A percentile compares a stretch with the other conserved stretches of the same genome.
These are phyloP conservation scores for Iberis pinnata DNA, from an alignment of 345 rosid genomes.

Conservation along the genomic window DNA sequence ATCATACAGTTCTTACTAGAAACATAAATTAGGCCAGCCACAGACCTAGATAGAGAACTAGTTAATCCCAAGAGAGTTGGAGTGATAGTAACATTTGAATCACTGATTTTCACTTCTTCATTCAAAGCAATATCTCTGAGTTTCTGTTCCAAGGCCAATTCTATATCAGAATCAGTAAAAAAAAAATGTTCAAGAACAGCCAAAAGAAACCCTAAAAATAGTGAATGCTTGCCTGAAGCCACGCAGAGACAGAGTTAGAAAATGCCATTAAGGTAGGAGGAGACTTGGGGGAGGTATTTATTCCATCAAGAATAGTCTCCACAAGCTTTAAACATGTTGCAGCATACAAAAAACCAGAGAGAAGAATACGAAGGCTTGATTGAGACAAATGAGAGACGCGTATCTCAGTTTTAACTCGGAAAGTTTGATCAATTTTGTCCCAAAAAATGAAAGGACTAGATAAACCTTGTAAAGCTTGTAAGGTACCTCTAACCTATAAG, in stretches of 20 bases:
- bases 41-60: slow-evolving; percentile 66
- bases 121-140: slow-evolving; percentile 72
- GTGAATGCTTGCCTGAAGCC: slow-evolving; percentile 54
- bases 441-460: slow-evolving; percentile 54
- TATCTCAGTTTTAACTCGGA: slow-evolving; percentile 42
- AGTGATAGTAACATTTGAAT: slow-evolving; percentile 35
- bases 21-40: not conserved
- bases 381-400: slow-evolving; percentile 66
- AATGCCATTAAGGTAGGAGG: slow-evolving; percentile 71
- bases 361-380: slow-evolving; percentile 49
- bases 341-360: slow-evolving; percentile 52
- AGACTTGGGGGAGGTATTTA: slow-evolving; percentile 30
- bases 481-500: slow-evolving; percentile 48
- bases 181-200: slow-evolving; percentile 2
- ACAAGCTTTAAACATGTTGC: slow-evolving; percentile 80
- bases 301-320: slow-evolving; percentile 35
- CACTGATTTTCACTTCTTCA: slow-evolving; percentile 59
- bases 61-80: slow-evolving; percentile 85
- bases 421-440: slow-evolving; percentile 44
- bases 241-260: slow-evolving; percentile 51
- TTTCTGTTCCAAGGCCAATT: slow-evolving; percentile 38
- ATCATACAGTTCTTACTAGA: no score
- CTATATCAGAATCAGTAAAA: slow-evolving; percentile 10
- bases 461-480: slow-evolving; percentile 75
- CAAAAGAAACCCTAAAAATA: not conserved